phyloP scores from a whole-genome alignment of 2,329 filamentous ascomycete species.

The Trichoderma koningiopsis region DNA sequence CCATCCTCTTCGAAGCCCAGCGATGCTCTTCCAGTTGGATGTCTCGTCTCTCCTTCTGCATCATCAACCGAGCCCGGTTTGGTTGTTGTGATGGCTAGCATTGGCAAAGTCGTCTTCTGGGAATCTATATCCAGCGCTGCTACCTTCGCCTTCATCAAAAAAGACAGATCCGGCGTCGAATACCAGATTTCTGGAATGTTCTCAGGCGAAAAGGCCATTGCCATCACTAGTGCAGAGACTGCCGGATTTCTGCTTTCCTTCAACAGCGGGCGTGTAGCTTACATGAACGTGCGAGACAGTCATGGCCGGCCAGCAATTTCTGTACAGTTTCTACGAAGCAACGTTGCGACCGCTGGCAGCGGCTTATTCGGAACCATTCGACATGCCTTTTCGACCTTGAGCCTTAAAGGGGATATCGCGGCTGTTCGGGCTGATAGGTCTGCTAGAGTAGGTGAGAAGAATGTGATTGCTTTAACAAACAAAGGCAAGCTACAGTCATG shows the following conservation, averaged over 20 bases:
- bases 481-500: slow-evolving; percentile 80
- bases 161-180: slow-evolving; percentile 79
- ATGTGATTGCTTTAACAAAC: slow-evolving; percentile 76
- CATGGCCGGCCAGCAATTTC: slow-evolving; percentile 83
- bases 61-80: slow-evolving; percentile 81
- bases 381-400: slow-evolving; percentile 70
- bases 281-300: slow-evolving; percentile 80
- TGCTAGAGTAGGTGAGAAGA: slow-evolving; percentile 76
- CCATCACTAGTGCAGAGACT: slow-evolving; percentile 79
- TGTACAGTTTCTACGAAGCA: slow-evolving; percentile 72
- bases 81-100: slow-evolving; percentile 80
- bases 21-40: slow-evolving; percentile 78
- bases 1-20: slow-evolving; percentile 69
- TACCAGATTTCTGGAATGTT: slow-evolving; percentile 72
- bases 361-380: slow-evolving; percentile 82
- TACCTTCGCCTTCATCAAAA: slow-evolving; percentile 78
- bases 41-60: slow-evolving; percentile 77
- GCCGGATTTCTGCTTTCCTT: slow-evolving; percentile 85
- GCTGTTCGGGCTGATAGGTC: slow-evolving; percentile 76
- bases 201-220: slow-evolving; percentile 74
- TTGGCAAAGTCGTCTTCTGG: slow-evolving; percentile 89
- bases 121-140: slow-evolving; percentile 90
- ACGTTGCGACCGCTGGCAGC: slow-evolving; percentile 55
- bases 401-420: slow-evolving; percentile 74
- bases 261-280: slow-evolving; percentile 82